Evolutionary conservation across 2,329 filamentous ascomycete genomes (phyloP).

Genomic region (Colletotrichum cereale): DNA sequence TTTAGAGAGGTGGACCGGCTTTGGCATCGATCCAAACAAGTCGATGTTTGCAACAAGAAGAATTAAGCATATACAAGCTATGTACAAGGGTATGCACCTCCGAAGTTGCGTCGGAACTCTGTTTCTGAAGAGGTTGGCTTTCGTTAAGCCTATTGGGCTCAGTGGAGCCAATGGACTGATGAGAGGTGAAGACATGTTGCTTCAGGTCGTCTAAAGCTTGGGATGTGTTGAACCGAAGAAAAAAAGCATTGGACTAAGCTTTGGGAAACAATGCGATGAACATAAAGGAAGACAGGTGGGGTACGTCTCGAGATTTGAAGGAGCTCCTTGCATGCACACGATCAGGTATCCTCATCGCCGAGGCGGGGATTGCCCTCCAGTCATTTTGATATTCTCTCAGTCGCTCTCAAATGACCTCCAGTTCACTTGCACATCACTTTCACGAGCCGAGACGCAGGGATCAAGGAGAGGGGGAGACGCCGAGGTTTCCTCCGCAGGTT

Average conservation of each 20-base stretch:
- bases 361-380: conserved; percentile 21
- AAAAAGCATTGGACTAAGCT: conserved; percentile 24
- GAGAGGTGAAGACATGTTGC: conserved; percentile 29
- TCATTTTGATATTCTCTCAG: not conserved
- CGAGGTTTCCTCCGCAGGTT: conserved; percentile 17
- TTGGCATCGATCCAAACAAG: conserved; percentile 50
- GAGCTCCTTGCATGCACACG: conserved; percentile 16
- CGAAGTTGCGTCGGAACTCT: conserved; percentile 62
- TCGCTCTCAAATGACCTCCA: not conserved
- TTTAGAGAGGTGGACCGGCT: conserved; percentile 42
- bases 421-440: conserved; percentile 8
- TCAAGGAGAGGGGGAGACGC: not conserved
- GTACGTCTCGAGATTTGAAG: conserved; percentile 27
- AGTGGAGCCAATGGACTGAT: conserved; percentile 32
- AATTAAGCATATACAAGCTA: conserved; percentile 58
- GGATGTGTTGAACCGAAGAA: conserved; percentile 13
- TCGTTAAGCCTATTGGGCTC: conserved; percentile 26
- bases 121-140: conserved; percentile 46
- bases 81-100: conserved; percentile 60
- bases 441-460: conserved; percentile 28
- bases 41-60: conserved; percentile 62
- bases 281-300: conserved; percentile 7
- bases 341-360: not conserved
- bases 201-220: conserved; percentile 1
- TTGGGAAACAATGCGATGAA: conserved; percentile 11